Conservation (phyloP, 192 early-diverging fungal genomes). For the Podila minutissima region DNA sequence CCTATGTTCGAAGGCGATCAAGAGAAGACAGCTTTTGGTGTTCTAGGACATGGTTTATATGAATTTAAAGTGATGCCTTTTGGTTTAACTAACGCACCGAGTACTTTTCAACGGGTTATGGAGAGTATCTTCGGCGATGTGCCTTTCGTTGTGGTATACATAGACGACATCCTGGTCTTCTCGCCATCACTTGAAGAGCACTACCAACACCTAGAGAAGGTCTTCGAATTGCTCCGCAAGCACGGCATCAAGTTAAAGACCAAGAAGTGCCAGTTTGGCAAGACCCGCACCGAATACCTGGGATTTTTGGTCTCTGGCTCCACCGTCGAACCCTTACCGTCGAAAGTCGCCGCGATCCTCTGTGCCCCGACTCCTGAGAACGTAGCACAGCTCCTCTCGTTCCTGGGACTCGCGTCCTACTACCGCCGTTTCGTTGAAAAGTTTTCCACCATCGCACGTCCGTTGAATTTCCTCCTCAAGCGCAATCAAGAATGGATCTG, state of each 20-base stretch:
- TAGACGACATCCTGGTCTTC: slow-evolving; percentile 51
- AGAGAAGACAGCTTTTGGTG: slow-evolving; percentile 32
- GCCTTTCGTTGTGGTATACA: slow-evolving; percentile 20
- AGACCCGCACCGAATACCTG: neutral
- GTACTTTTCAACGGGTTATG: slow-evolving; percentile 22
- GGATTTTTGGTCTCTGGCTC: neutral
- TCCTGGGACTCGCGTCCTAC: no score
- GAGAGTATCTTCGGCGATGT: neutral
- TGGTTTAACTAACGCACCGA: slow-evolving; percentile 30
- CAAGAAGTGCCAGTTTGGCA: neutral
- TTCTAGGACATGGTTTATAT: slow-evolving; percentile 6
- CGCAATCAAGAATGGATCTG: no score
- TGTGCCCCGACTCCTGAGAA: no score
- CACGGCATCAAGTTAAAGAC: neutral
- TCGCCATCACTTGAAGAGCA: slow-evolving; percentile 34
- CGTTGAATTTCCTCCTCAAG: no score
- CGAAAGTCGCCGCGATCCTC: no score
- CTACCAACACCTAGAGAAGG: neutral
- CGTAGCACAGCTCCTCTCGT: no score
- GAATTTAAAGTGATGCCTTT: slow-evolving; percentile 34
- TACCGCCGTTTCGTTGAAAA: no score
- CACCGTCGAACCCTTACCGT: no score
- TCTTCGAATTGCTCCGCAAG: neutral
- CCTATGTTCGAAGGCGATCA: neutral
- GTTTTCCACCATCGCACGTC: no score